phyloP scores from a whole-genome alignment of 2,329 filamentous ascomycete species.

The Aureobasidium melanogenum region DNA sequence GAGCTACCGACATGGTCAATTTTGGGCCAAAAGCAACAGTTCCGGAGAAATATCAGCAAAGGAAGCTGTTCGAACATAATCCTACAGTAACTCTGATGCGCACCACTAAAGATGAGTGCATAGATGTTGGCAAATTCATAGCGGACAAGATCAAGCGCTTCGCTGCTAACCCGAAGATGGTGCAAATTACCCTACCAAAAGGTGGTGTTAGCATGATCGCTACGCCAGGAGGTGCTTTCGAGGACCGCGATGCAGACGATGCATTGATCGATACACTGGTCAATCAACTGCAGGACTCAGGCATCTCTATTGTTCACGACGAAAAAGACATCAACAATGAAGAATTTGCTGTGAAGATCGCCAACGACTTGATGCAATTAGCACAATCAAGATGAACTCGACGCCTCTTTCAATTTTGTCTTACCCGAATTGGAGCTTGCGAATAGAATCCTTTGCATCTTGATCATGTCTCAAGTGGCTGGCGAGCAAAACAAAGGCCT shows the following conservation, averaged over 20 bases:
- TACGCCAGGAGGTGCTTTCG: slow-evolving; percentile 44
- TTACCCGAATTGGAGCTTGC: not conserved
- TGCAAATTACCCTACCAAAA: slow-evolving; percentile 51
- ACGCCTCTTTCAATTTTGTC: not conserved
- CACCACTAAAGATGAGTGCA: slow-evolving; percentile 50
- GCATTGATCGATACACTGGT: slow-evolving; percentile 41
- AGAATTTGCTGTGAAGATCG: slow-evolving; percentile 41
- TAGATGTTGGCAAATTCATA: slow-evolving; percentile 47
- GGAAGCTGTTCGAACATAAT: slow-evolving; percentile 57
- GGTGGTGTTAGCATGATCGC: slow-evolving; percentile 56
- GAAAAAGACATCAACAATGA: slow-evolving; percentile 49
- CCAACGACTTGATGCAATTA: slow-evolving; percentile 21
- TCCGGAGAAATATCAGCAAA: slow-evolving; percentile 43
- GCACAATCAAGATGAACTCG: not conserved
- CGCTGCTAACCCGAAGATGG: slow-evolving; percentile 31
- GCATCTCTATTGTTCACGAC: slow-evolving; percentile 43
- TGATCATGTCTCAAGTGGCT: not conserved
- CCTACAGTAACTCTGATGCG: slow-evolving; percentile 58
- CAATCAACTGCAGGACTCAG: slow-evolving; percentile 39
- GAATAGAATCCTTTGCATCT: not conserved
- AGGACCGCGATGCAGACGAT: slow-evolving; percentile 40
- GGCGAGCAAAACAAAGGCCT: no score
- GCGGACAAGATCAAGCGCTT: slow-evolving; percentile 41
- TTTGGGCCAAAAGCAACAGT: slow-evolving; percentile 51
- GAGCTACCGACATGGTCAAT: slow-evolving; percentile 52